Conservation (phyloP, 2,329 filamentous ascomycete genomes). For the Zasmidium cellare region DNA sequence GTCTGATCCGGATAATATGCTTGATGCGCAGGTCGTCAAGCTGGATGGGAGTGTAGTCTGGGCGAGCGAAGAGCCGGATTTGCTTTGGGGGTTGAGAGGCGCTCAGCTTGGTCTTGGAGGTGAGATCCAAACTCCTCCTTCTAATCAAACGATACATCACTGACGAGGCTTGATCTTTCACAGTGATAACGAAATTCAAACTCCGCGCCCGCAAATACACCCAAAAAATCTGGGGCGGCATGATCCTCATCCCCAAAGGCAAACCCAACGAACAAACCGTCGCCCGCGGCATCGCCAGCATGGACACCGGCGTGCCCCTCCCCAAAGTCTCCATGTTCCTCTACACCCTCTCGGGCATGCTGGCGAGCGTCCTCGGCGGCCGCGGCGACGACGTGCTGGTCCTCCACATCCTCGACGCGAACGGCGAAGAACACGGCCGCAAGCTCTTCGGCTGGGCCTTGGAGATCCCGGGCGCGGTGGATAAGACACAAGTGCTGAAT, state of each 20-base stretch:
- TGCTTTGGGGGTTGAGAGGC: constrained; percentile 4
- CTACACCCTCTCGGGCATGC: constrained; percentile 32
- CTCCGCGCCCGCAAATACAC: constrained; percentile 5
- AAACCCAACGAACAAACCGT: not conserved
- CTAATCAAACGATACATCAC: too few species aligned
- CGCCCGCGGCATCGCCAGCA: constrained; percentile 39
- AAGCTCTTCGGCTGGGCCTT: too few species aligned
- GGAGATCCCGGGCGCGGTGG: too few species aligned
- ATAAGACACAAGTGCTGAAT: too few species aligned
- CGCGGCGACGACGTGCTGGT: too few species aligned
- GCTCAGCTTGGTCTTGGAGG: constrained; percentile 1
- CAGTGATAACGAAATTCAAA: constrained; percentile 4
- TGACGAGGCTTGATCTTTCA: too few species aligned
- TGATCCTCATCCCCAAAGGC: constrained; percentile 1
- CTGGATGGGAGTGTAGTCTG: constrained; percentile 7
- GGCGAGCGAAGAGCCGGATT: constrained; percentile 2
- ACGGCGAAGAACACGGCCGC: too few species aligned
- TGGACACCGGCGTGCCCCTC: constrained; percentile 44
- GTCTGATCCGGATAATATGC: constrained; percentile 8
- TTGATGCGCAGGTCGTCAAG: constrained; percentile 8
- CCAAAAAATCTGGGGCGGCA: constrained; percentile 5
- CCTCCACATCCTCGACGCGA: too few species aligned
- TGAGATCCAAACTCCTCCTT: not conserved
- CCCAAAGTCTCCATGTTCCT: constrained; percentile 40
- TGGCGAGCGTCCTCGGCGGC: not conserved